Evolutionary conservation across 768 basidiomycete species (phyloP).

Genomic region (Podaxis sp.): DNA sequence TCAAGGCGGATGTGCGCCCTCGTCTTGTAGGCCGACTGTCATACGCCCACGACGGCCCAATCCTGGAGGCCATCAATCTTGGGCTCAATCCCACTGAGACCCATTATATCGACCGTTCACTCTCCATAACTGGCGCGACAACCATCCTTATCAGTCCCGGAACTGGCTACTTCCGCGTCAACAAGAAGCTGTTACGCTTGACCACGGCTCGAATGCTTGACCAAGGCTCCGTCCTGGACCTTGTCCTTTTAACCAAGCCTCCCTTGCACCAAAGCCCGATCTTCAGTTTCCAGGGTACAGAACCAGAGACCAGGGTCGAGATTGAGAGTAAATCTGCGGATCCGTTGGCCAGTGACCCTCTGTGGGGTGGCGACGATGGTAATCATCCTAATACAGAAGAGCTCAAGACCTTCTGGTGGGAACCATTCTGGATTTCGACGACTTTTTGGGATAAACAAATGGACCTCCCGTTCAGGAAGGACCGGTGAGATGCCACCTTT

Average conservation of each 20-base stretch:
- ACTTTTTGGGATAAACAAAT: conserved; percentile 88
- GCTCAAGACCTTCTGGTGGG: conserved; percentile 63
- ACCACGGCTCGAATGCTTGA: conserved; percentile 94
- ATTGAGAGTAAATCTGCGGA: conserved; percentile 54
- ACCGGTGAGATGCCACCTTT: conserved; percentile 48
- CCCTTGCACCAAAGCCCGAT: conserved; percentile 93
- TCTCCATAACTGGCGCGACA: conserved; percentile 82
- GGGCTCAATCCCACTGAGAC: conserved; percentile 91
- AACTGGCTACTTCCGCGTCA: conserved; percentile 90
- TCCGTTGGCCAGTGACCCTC: conserved; percentile 63
- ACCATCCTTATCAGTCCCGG: conserved; percentile 91
- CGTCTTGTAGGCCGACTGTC: conserved; percentile 79
- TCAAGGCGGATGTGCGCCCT: conserved; percentile 40
- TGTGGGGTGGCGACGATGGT: conserved; percentile 72
- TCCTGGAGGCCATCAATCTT: conserved; percentile 94
- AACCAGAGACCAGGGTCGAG: conserved; percentile 49
- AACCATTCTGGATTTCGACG: conserved; percentile 82
- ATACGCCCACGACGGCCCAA: conserved; percentile 89
- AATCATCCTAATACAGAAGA: conserved; percentile 29
- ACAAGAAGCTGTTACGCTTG: conserved; percentile 83
- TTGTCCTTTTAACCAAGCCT: conserved; percentile 86
- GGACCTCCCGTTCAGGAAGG: conserved; percentile 77
- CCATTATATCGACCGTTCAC: conserved; percentile 92
- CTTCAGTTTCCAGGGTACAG: conserved; percentile 79
- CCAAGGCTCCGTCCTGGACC: conserved; percentile 87